Conservation (phyloP, 768 basidiomycete genomes). For the Termitomyces sp. region DNA sequence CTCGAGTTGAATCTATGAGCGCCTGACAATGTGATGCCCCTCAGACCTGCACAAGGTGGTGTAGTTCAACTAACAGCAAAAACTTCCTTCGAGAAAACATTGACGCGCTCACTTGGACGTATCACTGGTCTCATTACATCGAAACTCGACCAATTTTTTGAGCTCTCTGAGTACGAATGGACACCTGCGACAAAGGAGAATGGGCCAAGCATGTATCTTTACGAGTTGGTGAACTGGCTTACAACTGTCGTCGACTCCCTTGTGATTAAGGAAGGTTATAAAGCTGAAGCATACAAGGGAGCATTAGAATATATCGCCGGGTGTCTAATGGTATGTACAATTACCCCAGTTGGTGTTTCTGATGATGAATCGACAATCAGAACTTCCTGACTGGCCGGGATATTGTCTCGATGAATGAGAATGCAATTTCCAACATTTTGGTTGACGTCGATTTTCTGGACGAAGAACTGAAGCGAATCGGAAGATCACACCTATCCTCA, state of each 20-base stretch:
- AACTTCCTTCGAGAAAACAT: constrained; percentile 62
- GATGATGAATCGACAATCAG: constrained; percentile 29
- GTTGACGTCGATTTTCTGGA: constrained; percentile 88
- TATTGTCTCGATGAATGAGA: constrained; percentile 79
- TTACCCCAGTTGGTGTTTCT: neutral
- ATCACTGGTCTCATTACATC: constrained; percentile 81
- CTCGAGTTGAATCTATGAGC: neutral
- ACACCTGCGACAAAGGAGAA: constrained; percentile 64
- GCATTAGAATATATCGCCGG: constrained; percentile 87
- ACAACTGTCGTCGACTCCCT: constrained; percentile 93
- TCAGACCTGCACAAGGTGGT: constrained; percentile 77
- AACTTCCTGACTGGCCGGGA: constrained; percentile 74
- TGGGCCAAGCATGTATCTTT: constrained; percentile 89
- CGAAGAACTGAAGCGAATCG: constrained; percentile 75
- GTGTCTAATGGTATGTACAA: constrained; percentile 71
- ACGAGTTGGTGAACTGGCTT: constrained; percentile 94
- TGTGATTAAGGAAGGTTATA: constrained; percentile 77
- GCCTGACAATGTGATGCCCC: neutral
- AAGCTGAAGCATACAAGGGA: constrained; percentile 84
- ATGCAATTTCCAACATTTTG: constrained; percentile 80
- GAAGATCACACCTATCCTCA: constrained; percentile 59
- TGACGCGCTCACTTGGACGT: constrained; percentile 64
- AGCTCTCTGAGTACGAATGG: constrained; percentile 94
- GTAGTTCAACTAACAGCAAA: constrained; percentile 64
- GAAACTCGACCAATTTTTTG: constrained; percentile 95